Conservation (phyloP, 2,329 filamentous ascomycete genomes). For the Microdochium bolleyi region DNA sequence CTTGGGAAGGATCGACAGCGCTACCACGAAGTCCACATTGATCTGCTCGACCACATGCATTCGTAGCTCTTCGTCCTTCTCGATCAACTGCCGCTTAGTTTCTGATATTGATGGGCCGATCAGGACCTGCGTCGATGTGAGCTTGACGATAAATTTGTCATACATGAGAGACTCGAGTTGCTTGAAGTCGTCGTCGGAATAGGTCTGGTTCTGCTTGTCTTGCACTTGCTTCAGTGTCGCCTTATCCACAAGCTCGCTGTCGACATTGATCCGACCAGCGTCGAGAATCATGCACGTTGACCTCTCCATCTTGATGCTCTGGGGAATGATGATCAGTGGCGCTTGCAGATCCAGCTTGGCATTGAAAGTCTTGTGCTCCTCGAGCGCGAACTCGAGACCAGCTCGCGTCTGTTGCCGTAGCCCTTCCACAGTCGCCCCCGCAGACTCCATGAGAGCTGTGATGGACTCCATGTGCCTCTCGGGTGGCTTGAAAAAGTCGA, state of each 20-base stretch:
- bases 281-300: slow-evolving; percentile 91
- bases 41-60: slow-evolving; percentile 93
- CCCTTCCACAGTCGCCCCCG: slow-evolving; percentile 91
- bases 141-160: slow-evolving; percentile 87
- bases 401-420: slow-evolving; percentile 92
- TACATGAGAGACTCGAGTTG: slow-evolving; percentile 92
- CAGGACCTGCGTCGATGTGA: slow-evolving; percentile 90
- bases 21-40: slow-evolving; percentile 95
- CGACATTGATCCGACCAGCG: slow-evolving; percentile 90
- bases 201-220: slow-evolving; percentile 78
- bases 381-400: slow-evolving; percentile 88
- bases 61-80: slow-evolving; percentile 58
- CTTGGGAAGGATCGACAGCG: slow-evolving; percentile 94
- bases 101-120: slow-evolving; percentile 91
- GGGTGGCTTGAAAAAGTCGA: slow-evolving; percentile 92
- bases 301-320: slow-evolving; percentile 74
- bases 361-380: slow-evolving; percentile 97
- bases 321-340: slow-evolving; percentile 90
- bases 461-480: slow-evolving; percentile 99
- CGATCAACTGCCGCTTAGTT: slow-evolving; percentile 72
- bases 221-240: slow-evolving; percentile 85
- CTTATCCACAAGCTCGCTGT: slow-evolving; percentile 88
- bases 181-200: slow-evolving; percentile 82
- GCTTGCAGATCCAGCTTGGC: slow-evolving; percentile 93
- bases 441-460: slow-evolving; percentile 87